A percentile compares a stretch with the other conserved stretches of the same genome.
These are phyloP conservation scores for Monosporozyma unispora DNA, from an alignment of 805 yeast genomes.

Conservation along the genomic window DNA sequence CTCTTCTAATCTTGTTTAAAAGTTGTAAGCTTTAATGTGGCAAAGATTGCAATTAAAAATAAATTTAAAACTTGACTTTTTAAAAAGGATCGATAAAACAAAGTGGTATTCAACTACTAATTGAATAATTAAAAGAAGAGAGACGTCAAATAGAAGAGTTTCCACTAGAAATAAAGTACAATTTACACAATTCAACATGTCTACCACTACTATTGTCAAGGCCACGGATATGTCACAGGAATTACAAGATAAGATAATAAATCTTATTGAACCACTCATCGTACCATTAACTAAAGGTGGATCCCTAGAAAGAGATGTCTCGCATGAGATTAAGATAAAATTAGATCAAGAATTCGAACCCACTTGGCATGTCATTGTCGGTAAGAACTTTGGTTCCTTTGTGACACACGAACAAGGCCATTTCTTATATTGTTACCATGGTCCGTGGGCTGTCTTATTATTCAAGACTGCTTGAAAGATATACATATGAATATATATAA, in stretches of 20 bases:
- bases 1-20: neutral
- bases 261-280: constrained; percentile 11
- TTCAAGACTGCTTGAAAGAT: constrained; percentile 51
- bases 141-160: too few species aligned
- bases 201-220: neutral
- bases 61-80: neutral
- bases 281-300: constrained; percentile 18
- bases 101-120: too few species aligned
- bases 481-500: neutral
- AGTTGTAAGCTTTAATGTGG: neutral
- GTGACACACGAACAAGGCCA: constrained; percentile 72
- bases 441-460: constrained; percentile 54
- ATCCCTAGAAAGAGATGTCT: constrained; percentile 41
- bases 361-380: constrained; percentile 78
- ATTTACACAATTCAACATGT: constrained; percentile 3
- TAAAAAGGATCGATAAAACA: neutral
- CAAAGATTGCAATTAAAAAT: neutral
- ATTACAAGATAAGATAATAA: neutral
- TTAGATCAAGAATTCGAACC: constrained; percentile 57
- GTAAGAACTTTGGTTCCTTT: constrained; percentile 69
- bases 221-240: constrained; percentile 32
- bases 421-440: constrained; percentile 65
- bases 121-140: too few species aligned
- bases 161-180: too few species aligned
- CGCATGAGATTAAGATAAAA: constrained; percentile 53